phyloP scores from a whole-genome alignment of 176 grass and related monocot genomes.

The Ananas comosus region DNA sequence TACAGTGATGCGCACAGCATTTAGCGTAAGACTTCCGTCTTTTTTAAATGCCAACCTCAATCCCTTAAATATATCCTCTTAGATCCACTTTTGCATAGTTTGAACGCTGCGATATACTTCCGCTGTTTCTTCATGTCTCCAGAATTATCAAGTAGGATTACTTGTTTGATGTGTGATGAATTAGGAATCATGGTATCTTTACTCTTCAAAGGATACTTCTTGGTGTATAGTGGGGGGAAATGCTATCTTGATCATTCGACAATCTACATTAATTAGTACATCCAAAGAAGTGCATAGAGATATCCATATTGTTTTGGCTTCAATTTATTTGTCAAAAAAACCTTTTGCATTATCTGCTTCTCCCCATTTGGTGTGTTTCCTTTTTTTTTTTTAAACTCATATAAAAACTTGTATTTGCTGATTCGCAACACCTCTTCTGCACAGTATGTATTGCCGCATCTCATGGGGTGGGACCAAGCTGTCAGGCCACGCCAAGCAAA shows the following conservation, averaged over 20 bases:
- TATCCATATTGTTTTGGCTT: too few relatives aligned
- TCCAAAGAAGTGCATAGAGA: too few relatives aligned
- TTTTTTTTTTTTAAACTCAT: background rate
- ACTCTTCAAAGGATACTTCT: too few relatives aligned
- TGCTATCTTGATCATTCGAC: too few relatives aligned
- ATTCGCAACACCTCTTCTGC: background rate
- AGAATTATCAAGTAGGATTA: too few relatives aligned
- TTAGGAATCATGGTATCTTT: too few relatives aligned
- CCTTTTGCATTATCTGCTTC: too few relatives aligned
- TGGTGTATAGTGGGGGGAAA: too few relatives aligned
- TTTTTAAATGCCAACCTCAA: background rate
- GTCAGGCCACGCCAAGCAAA: background rate
- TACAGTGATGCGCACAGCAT: conserved; percentile 60
- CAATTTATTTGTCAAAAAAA: too few relatives aligned
- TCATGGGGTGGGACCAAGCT: conserved; percentile 13
- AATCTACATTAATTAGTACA: too few relatives aligned
- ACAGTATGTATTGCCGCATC: conserved; percentile 13
- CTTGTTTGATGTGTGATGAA: too few relatives aligned
- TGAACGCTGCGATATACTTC: background rate
- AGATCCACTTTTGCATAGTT: background rate
- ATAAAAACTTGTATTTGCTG: background rate
- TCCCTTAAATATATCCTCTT: background rate
- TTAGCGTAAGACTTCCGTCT: conserved; percentile 58
- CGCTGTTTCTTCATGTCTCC: too few relatives aligned
- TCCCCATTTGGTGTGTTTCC: background rate